Percentiles rank a stretch among this genome's conserved stretches.
Conservation (phyloP, 352 stramenopile genomes). For the Globisporangium uncinulatum region DNA sequence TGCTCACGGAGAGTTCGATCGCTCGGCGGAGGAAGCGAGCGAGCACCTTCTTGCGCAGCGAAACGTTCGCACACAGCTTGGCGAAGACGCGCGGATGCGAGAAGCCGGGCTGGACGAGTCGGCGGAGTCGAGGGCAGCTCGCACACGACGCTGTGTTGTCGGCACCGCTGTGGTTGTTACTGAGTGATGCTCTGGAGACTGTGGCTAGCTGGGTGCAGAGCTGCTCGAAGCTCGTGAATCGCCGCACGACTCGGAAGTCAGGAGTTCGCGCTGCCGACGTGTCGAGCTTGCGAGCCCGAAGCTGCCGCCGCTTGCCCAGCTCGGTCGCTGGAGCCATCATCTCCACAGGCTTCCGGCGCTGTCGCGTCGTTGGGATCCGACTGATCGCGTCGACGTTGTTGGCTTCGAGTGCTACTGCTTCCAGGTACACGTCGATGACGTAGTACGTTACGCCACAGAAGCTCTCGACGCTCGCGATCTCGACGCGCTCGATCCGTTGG, state of each 20-base stretch:
- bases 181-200: conserved; percentile 11
- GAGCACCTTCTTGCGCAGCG: conserved; percentile 4
- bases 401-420: conserved; percentile 24
- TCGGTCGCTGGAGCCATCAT: conserved; percentile 4
- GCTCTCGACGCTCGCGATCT: conserved; percentile 33
- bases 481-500: conserved; percentile 36
- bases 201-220: conserved; percentile 16
- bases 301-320: not conserved
- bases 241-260: conserved; percentile 23
- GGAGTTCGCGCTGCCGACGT: conserved; percentile 1
- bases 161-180: too few relatives aligned
- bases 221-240: conserved; percentile 25
- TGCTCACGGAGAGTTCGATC: conserved; percentile 22
- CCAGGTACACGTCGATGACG: conserved; percentile 42
- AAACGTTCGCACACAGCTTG: conserved; percentile 1
- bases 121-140: conserved; percentile 25
- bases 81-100: not conserved
- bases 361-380: conserved; percentile 21
- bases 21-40: conserved; percentile 7
- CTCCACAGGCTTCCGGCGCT: not conserved
- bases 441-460: conserved; percentile 36
- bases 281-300: not conserved
- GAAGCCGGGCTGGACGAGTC: conserved; percentile 16
- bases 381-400: conserved; percentile 5
- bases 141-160: conserved; percentile 13